These are phyloP conservation scores for Xylariaceae sp. DNA, from an alignment of 2,329 filamentous ascomycete genomes.

Conservation along the genomic window DNA sequence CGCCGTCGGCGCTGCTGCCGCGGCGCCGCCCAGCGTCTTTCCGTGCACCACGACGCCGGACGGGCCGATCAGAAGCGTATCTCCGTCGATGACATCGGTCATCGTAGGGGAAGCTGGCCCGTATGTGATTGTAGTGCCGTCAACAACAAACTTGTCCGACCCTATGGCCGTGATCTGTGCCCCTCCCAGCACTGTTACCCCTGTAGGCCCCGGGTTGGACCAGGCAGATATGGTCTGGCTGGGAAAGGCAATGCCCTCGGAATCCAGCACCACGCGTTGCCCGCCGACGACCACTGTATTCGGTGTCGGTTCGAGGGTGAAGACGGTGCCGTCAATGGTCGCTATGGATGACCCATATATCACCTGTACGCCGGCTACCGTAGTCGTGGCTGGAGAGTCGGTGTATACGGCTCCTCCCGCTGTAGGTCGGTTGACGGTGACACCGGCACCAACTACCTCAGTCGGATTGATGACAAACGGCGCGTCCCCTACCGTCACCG, in stretches of 20 bases:
- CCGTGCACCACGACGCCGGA: slow-evolving; percentile 33
- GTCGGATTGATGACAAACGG: slow-evolving; percentile 43
- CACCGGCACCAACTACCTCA: slow-evolving; percentile 36
- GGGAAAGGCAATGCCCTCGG: slow-evolving; percentile 27
- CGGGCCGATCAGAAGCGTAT: slow-evolving; percentile 43
- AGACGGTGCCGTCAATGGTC: slow-evolving; percentile 34
- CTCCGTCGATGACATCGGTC: slow-evolving; percentile 38
- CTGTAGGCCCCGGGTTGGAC: slow-evolving; percentile 27
- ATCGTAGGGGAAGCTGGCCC: slow-evolving; percentile 25
- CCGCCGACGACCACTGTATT: slow-evolving; percentile 26
- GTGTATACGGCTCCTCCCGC: slow-evolving; percentile 23
- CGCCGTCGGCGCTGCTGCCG: slow-evolving; percentile 23
- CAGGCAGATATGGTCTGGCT: slow-evolving; percentile 31
- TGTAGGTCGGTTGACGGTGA: slow-evolving; percentile 34
- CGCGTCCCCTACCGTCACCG: slow-evolving; percentile 32
- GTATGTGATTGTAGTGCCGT: slow-evolving; percentile 39
- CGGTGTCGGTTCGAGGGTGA: slow-evolving; percentile 31
- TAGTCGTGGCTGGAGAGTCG: slow-evolving; percentile 29
- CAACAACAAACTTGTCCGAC: slow-evolving; percentile 31
- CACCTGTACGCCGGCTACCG: slow-evolving; percentile 33
- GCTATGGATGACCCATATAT: slow-evolving; percentile 33
- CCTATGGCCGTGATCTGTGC: slow-evolving; percentile 39
- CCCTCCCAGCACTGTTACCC: slow-evolving; percentile 40
- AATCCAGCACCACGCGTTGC: slow-evolving; percentile 19
- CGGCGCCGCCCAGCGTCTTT: slow-evolving; percentile 35